Conservation (phyloP, 257 asterid genomes). For the Lantana camara region DNA sequence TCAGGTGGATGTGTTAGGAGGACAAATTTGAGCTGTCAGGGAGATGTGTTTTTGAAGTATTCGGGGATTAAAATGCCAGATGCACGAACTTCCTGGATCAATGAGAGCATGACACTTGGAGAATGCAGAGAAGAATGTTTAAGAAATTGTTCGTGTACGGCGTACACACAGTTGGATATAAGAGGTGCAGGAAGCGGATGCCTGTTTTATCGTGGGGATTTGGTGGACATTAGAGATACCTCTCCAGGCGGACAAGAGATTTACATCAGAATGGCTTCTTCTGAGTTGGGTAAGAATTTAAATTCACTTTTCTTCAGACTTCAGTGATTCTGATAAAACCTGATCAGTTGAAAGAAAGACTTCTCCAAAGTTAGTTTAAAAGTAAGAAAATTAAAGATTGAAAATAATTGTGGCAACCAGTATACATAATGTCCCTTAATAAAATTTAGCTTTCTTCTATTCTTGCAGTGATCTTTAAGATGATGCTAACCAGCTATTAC, state of each 20-base stretch:
- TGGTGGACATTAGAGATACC: neutral
- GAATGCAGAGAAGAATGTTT: neutral
- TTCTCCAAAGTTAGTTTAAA: neutral
- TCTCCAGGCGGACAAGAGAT: neutral
- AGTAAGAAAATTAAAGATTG: neutral
- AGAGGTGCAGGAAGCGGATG: conserved; percentile 9
- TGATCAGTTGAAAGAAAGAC: neutral
- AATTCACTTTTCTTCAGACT: neutral
- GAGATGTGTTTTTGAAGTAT: conserved; percentile 10
- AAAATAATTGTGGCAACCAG: neutral
- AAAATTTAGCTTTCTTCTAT: no score
- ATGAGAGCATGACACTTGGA: neutral
- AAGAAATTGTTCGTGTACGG: conserved; percentile 3
- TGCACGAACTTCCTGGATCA: neutral
- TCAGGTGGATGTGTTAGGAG: neutral
- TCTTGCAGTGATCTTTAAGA: no score
- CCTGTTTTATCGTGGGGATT: neutral
- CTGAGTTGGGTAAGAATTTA: neutral
- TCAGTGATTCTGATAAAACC: neutral
- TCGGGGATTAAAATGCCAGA: conserved; percentile 12
- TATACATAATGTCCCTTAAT: neutral
- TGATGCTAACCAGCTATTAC: no score
- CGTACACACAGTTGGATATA: conserved; percentile 14
- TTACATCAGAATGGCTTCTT: conserved; percentile 20
- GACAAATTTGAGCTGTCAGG: neutral